Conservation (phyloP, 2,329 filamentous ascomycete genomes). For the Penicillium sp. region DNA sequence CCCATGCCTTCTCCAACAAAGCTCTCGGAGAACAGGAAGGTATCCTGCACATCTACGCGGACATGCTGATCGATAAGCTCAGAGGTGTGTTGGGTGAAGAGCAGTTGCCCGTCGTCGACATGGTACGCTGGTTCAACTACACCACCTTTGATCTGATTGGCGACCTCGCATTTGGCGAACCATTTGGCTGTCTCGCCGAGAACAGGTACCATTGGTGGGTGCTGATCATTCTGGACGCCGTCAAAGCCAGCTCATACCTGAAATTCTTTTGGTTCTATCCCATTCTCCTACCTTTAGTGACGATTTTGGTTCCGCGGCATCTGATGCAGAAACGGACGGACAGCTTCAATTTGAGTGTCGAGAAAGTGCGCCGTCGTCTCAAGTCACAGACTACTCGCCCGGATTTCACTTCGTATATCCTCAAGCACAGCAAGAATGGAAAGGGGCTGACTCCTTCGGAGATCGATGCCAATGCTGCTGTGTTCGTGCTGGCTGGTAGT, state of each 20-base stretch:
- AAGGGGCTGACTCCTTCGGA: slow-evolving; percentile 16
- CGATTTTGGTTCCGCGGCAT: slow-evolving; percentile 17
- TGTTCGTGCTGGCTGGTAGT: slow-evolving; percentile 25
- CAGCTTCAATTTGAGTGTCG: slow-evolving; percentile 18
- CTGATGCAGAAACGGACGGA: slow-evolving; percentile 14
- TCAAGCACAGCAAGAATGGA: slow-evolving; percentile 18
- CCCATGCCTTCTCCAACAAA: slow-evolving; percentile 35
- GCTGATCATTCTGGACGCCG: slow-evolving; percentile 23
- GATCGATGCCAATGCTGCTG: slow-evolving; percentile 22
- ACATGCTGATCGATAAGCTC: slow-evolving; percentile 26
- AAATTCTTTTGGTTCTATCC: slow-evolving; percentile 21
- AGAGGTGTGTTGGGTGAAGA: slow-evolving; percentile 2
- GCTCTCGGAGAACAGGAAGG: slow-evolving; percentile 34
- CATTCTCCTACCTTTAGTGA: slow-evolving; percentile 11
- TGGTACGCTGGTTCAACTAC: slow-evolving; percentile 25
- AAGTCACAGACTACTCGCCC: slow-evolving; percentile 12
- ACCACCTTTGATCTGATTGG: slow-evolving; percentile 36
- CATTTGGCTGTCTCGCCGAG: slow-evolving; percentile 30
- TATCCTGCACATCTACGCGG: slow-evolving; percentile 29
- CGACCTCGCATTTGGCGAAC: slow-evolving; percentile 32
- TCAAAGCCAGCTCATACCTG: slow-evolving; percentile 22
- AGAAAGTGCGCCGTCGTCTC: slow-evolving; percentile 21
- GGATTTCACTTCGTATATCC: slow-evolving; percentile 25
- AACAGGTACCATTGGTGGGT: slow-evolving; percentile 31
- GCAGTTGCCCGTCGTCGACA: slow-evolving; percentile 9